Base-by-base conservation (phyloP, 2,329 filamentous ascomycete species). In the Cryphonectria carpinicola region DNA sequence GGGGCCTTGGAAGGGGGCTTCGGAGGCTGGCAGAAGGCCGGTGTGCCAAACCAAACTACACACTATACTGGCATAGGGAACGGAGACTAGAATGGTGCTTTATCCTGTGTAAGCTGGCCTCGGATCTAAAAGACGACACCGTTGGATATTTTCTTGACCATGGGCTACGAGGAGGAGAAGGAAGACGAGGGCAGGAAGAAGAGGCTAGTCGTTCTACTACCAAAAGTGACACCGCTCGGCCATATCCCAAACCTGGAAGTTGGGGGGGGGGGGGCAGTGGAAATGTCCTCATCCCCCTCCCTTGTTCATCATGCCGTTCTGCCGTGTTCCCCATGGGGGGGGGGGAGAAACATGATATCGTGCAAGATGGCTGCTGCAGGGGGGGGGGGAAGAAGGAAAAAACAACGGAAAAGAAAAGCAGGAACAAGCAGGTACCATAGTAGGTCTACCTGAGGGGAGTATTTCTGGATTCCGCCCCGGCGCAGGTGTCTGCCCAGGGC, bases 71-170 rank as follows among this genome's bases (percentile, higher is more conserved):
- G 41, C 41, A 43, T 43, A 5, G 41, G 14, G 14, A 17, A 43
- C 41, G 19, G 49, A 6, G 22, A n/a, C 49, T 54, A n/a, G 49
- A 25, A 25, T 25, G 49, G 10, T 6, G 2, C 10, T 19, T 54
- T 10, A 11, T 5, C 22, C 49, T 43, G 41, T 43, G 49, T 54
- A n/a, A 14, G 25, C n/a, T 22, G 10, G 22, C 49, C 2, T 56
- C n/a, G 52, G 52, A 32, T 56, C 52, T 56, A 28, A 14, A 56
- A 56, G 52, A 56, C 52, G n/a, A 56, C 52, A 14, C 52, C 52
- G 52, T 25, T 28, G 49, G 22, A 52, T 25, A 25, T 19, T 25
- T 10, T 7, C 1, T n/a, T 22, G 4, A 14, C 46, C 41, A 11
- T 43, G 41, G 17, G 19, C 22, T 52, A 25, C n/a, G 22, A 25